Conservation (phyloP, 179 eudicot genomes). For the Silene vulgaris region DNA sequence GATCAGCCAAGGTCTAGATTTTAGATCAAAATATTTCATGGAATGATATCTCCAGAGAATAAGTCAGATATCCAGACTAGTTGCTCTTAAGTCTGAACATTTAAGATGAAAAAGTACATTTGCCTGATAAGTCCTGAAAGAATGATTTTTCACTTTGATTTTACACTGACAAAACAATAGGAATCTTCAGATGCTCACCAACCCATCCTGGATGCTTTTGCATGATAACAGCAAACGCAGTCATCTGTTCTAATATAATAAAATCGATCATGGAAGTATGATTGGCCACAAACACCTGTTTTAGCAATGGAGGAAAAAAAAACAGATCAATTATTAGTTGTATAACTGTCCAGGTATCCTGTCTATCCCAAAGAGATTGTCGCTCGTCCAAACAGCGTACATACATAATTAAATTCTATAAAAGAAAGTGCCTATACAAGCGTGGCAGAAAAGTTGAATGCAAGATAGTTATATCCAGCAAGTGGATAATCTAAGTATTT, state of each 20-base stretch:
- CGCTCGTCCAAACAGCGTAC: not conserved
- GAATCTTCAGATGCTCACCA: constrained; percentile 47
- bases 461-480: not conserved
- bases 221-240: constrained; percentile 94
- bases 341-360: too few species aligned
- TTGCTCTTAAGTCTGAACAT: too few species aligned
- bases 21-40: too few species aligned
- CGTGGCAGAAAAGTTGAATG: not conserved
- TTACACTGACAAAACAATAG: not conserved
- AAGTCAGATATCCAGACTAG: too few species aligned
- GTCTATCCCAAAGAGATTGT: not conserved
- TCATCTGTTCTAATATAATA: constrained; percentile 85
- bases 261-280: constrained; percentile 97
- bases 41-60: too few species aligned
- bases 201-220: constrained; percentile 99
- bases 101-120: too few species aligned
- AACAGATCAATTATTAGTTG: not conserved
- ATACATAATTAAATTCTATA: not conserved
- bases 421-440: not conserved
- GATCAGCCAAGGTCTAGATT: too few species aligned
- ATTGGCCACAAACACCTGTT: constrained; percentile 85
- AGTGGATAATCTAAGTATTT: not conserved
- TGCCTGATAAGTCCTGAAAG: too few species aligned
- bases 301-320: not conserved
- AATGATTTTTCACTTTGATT: not conserved